These are phyloP conservation scores for Guadua angustifolia DNA, from an alignment of 176 grass and related monocot genomes.

Conservation along the genomic window DNA sequence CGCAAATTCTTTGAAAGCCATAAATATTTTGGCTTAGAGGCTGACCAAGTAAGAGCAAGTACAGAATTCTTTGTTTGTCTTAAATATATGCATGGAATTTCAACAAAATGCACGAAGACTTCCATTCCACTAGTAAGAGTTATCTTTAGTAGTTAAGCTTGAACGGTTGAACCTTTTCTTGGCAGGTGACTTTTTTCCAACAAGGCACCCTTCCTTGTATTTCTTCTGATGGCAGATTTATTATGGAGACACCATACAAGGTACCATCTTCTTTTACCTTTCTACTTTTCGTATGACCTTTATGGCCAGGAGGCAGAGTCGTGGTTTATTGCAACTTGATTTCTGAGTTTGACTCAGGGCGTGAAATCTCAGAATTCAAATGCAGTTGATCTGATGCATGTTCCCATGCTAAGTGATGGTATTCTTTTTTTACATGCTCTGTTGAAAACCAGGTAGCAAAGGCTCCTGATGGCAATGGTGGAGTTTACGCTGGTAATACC, in stretches of 20 bases:
- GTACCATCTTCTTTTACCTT: constrained; percentile 42
- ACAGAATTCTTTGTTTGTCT: not conserved
- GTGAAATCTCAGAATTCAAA: constrained; percentile 10
- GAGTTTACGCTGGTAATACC: constrained; percentile 86
- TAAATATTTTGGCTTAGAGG: constrained; percentile 96
- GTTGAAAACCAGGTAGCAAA: constrained; percentile 73
- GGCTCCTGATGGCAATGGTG: constrained; percentile 99
- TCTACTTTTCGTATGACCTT: not conserved
- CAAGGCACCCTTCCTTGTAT: constrained; percentile 98
- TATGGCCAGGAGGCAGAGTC: not conserved
- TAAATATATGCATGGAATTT: constrained; percentile 2
- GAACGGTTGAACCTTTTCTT: constrained; percentile 42
- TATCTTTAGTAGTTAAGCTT: constrained; percentile 33
- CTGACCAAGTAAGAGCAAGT: constrained; percentile 71
- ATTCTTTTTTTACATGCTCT: constrained; percentile 13
- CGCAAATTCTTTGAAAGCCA: constrained; percentile 84
- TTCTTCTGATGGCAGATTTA: constrained; percentile 92
- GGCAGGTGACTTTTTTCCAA: constrained; percentile 95
- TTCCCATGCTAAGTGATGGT: constrained; percentile 22
- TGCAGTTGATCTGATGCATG: constrained; percentile 8
- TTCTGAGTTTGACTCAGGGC: constrained; percentile 7
- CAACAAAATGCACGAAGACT: constrained; percentile 11
- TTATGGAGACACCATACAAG: constrained; percentile 94
- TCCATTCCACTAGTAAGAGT: constrained; percentile 26
- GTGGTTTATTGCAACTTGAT: not conserved